phyloP scores from a whole-genome alignment of 2,329 filamentous ascomycete genomes.

The Penicillium capsulatum region DNA sequence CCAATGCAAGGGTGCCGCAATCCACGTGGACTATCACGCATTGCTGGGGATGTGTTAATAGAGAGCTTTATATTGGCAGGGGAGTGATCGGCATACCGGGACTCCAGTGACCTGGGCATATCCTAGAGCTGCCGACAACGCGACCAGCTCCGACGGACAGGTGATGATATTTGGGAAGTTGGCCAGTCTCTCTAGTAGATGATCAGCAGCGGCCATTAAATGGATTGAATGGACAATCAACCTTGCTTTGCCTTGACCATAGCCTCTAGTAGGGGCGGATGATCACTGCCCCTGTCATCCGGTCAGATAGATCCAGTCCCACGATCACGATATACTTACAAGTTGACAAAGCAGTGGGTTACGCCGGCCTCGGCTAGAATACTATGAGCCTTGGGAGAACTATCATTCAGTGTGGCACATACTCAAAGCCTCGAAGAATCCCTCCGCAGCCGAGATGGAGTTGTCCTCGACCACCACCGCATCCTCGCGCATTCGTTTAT shows the following conservation, averaged over 20 bases:
- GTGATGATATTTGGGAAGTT: conserved; percentile 68
- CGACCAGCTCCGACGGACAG: conserved; percentile 77
- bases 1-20: conserved; percentile 71
- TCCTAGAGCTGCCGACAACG: conserved; percentile 74
- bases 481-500: conserved; percentile 9
- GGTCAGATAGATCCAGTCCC: background rate
- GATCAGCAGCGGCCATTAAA: background rate
- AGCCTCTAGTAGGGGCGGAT: conserved; percentile 71
- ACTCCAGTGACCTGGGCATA: conserved; percentile 66
- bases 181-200: conserved; percentile 26
- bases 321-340: conserved; percentile 18
- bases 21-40: conserved; percentile 74
- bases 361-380: conserved; percentile 25
- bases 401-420: conserved; percentile 4
- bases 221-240: background rate
- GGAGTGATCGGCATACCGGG: conserved; percentile 50
- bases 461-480: background rate
- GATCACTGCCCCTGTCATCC: conserved; percentile 41
- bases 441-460: conserved; percentile 14
- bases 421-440: conserved; percentile 21
- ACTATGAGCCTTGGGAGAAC: background rate
- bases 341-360: conserved; percentile 46
- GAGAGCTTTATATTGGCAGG: no score
- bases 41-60: conserved; percentile 11
- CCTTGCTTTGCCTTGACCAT: conserved; percentile 69